These are phyloP conservation scores for Earliella scabrosa DNA, from an alignment of 1,284 basidiomycete genomes.

Conservation along the genomic window DNA sequence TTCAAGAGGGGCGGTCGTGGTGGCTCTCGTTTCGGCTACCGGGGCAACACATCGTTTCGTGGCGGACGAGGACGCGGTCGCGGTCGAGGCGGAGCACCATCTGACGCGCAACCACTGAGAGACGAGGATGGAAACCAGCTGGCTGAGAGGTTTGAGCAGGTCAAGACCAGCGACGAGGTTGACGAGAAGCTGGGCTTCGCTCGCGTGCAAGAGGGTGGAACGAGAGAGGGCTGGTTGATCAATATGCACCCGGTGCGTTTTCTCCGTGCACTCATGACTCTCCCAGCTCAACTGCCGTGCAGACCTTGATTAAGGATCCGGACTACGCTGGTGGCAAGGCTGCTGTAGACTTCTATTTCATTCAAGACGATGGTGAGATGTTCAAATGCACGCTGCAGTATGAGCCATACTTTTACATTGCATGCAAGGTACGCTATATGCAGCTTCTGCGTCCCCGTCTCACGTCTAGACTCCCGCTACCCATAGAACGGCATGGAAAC, in stretches of 20 bases:
- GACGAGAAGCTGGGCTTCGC: slow-evolving; percentile 94
- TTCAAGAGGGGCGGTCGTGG: slow-evolving; percentile 31
- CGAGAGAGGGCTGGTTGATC: slow-evolving; percentile 90
- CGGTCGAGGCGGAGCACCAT: slow-evolving; percentile 45
- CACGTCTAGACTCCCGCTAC: too few species aligned
- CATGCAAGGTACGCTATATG: slow-evolving; percentile 74
- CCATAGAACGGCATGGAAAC: slow-evolving; percentile 86
- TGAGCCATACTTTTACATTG: slow-evolving; percentile 95
- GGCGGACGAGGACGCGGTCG: slow-evolving; percentile 60
- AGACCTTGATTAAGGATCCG: slow-evolving; percentile 88
- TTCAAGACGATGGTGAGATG: slow-evolving; percentile 95
- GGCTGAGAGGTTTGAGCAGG: slow-evolving; percentile 84
- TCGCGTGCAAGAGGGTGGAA: slow-evolving; percentile 74
- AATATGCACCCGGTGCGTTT: slow-evolving; percentile 95
- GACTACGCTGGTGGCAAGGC: slow-evolving; percentile 83
- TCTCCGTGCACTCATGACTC: background rate
- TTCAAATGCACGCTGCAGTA: slow-evolving; percentile 95
- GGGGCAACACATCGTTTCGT: slow-evolving; percentile 45
- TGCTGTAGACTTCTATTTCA: slow-evolving; percentile 97
- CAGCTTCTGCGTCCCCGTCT: background rate
- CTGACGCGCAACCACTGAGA: slow-evolving; percentile 54
- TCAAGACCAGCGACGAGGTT: slow-evolving; percentile 79
- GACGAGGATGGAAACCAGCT: slow-evolving; percentile 88
- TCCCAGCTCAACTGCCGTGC: background rate
- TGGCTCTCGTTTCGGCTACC: slow-evolving; percentile 31